Conservation (phyloP, 129 eudicot genomes). For the Lonicera japonica region DNA sequence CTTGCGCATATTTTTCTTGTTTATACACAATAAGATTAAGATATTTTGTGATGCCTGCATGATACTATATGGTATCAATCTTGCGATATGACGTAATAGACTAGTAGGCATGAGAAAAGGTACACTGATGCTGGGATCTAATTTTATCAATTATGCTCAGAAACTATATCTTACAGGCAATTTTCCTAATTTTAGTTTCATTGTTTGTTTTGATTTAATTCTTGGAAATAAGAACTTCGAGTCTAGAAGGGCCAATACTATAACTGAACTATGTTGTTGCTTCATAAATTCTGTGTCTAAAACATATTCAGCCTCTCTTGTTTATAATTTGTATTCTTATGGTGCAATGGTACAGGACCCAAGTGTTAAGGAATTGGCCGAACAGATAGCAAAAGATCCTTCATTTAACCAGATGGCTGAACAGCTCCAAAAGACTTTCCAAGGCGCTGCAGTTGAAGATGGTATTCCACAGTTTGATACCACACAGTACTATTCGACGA, state of each 20-base stretch:
- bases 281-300: not conserved
- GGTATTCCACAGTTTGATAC: slow-evolving; percentile 73
- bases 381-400: slow-evolving; percentile 96
- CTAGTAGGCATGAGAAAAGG: too few relatives aligned
- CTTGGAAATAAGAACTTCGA: not conserved
- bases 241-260: not conserved
- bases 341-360: slow-evolving; percentile 61
- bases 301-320: too few relatives aligned
- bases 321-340: not conserved
- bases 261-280: not conserved
- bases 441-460: slow-evolving; percentile 47
- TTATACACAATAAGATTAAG: too few relatives aligned
- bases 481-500: slow-evolving; percentile 73
- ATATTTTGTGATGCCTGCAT: too few relatives aligned
- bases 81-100: too few relatives aligned
- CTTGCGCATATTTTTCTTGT: too few relatives aligned
- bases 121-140: not conserved
- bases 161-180: not conserved
- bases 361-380: slow-evolving; percentile 87
- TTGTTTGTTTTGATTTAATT: not conserved
- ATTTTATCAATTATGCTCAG: not conserved
- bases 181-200: not conserved
- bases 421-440: slow-evolving; percentile 86
- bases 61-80: too few relatives aligned
- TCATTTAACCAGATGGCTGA: slow-evolving; percentile 92